These are phyloP conservation scores for Fusarium lateritium DNA, from an alignment of 2,329 filamentous ascomycete species.

Conservation along the genomic window DNA sequence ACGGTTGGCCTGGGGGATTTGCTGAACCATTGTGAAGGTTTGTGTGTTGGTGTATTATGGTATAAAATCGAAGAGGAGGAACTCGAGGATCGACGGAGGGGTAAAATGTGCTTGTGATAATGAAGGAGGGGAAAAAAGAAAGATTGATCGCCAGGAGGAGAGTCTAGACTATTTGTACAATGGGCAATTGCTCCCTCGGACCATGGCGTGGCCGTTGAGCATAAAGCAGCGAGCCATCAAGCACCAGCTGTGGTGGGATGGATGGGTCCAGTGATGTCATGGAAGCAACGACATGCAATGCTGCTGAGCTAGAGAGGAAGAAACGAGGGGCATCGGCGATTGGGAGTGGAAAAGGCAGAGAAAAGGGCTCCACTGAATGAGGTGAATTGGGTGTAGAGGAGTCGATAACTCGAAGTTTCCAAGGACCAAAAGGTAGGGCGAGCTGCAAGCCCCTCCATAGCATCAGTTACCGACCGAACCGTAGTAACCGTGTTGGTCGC, in stretches of 20 bases:
- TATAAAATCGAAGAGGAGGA: not conserved
- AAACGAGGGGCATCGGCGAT: slow-evolving; percentile 34
- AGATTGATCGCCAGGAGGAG: not conserved
- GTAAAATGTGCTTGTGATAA: not conserved
- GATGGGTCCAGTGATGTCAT: slow-evolving; percentile 50
- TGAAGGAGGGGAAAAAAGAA: slow-evolving; percentile 12
- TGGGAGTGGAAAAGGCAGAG: slow-evolving; percentile 1
- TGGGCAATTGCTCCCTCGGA: not conserved
- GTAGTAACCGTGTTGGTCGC: not conserved
- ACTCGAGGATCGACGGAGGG: slow-evolving; percentile 8
- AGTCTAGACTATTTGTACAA: slow-evolving; percentile 37
- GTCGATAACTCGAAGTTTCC: slow-evolving; percentile 8
- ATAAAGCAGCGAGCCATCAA: slow-evolving; percentile 26
- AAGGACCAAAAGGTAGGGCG: not conserved
- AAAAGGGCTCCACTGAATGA: slow-evolving; percentile 5
- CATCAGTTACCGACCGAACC: not conserved
- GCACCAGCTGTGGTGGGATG: slow-evolving; percentile 21
- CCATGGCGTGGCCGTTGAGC: slow-evolving; percentile 22
- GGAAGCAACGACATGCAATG: slow-evolving; percentile 14
- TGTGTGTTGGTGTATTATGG: not conserved
- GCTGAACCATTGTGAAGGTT: slow-evolving; percentile 64
- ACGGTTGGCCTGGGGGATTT: slow-evolving; percentile 69
- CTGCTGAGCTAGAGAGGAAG: not conserved
- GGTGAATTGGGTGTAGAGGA: not conserved
- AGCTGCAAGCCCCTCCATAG: slow-evolving; percentile 24